Base-by-base conservation (phyloP, 1,139 yeast species). In the Hansenula sp. region DNA sequence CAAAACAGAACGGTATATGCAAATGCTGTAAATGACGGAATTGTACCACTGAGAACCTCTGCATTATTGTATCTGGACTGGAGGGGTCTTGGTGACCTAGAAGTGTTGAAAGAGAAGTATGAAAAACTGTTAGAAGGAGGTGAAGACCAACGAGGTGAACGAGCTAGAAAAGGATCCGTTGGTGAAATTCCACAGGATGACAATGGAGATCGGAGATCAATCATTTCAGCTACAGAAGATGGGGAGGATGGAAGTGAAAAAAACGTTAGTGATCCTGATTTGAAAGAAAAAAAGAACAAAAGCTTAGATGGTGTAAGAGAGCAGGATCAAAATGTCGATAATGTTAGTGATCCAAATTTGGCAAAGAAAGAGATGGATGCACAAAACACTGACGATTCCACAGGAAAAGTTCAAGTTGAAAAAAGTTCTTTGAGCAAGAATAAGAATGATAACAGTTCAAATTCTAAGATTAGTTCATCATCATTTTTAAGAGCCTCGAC, bases 41-140 rank as follows among this genome's bases (percentile, higher is more conserved):
- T 92, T 41, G 98, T 92, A 0, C 97, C 98, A 0, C 66, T 92
- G 45, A 69, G 97, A 42, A 89, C 98, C 0, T 79, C 96, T 0
- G 84, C 96, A 0, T 64, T 92, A 41, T 64, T 90, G 22, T 92
- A 80, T 55, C 61, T 92, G 16, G 77, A 73, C 60, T 87, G 88
- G 86, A 69, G 68, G 40, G 84, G 82, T 6, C 61, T 77, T 14
- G 66, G 74, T 6, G 68, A 71, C 38, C 79, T 79, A 3, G 68
- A 66, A 16, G 58, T 60, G 28, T 67, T 74, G 13, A 66, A 27
- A 54, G 57, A 29, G 47, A 47, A 29, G n/a, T 42, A 17, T 10
- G 28, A 43, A 10, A 45, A 47, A 6, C 28, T 40, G 19, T 37
- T 44, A 12, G 38, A 35, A 7, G 33, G 25, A 5, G 47, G 48